Evolutionary conservation across 2,329 filamentous ascomycete genomes (phyloP), one percentile per base, ranked within the genome.

Genomic region (Samsoniella hepiali): DNA sequence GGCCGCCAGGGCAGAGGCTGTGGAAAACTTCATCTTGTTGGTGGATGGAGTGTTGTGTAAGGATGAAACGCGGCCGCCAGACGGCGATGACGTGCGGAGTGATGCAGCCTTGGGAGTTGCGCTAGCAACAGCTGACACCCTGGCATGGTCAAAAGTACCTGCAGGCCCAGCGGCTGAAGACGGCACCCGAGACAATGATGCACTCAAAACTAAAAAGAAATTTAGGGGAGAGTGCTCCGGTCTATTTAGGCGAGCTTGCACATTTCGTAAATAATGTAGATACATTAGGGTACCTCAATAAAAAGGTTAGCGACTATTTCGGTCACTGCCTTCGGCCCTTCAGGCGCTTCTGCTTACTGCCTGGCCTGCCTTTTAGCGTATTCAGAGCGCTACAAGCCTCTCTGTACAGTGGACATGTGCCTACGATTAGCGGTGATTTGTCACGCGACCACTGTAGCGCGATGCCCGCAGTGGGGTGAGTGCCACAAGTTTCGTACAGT

Each of bases 1-100:
- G 63, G 84, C 74, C 58, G 84, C 80, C 62, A 88, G 71, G 15
- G 86, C 70, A 58, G 84, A 84, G 47, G 81, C 76, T 65, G 78
- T 78, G 9, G 80, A 75, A 67, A 84, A 74, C 74, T 82, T 86
- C 84, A 86, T 87, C 8, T 44, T 51, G 27, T 34, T 40, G 13
- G 22, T 36, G 55, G 22, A 22, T 42, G 22, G n/a, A 45, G 36
- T 11, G 15, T 57, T 40, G 17, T 42, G 40, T 55, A 49, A 54
- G 7, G 36, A 59, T 56, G 40, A 38, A 59, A 53, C 34, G 42
- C 36, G 42, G 44, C 44, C 9, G 44, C 44, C 2, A 47, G 22
- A 22, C 22, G 22, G 10, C 55, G 42, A 47, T 58, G 55, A 58
- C 55, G 42, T 58, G 55, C 42, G 42, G 55, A 58, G 55, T 22